Base-by-base conservation (phyloP, 2,329 filamentous ascomycete genomes). In the Aureobasidium sp. region DNA sequence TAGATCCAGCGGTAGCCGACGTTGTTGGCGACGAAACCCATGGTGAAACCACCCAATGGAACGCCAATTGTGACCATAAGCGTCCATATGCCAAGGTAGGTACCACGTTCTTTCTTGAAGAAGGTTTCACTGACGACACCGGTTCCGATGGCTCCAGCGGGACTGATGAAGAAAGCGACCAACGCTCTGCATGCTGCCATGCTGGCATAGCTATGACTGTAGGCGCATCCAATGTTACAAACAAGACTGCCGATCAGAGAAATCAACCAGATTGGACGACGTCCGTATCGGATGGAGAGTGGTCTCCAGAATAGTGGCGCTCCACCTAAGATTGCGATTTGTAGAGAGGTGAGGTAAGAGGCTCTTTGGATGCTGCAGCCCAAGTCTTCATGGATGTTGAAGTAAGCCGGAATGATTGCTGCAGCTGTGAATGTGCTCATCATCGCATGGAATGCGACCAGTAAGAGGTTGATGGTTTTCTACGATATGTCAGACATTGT, bases 1-100 rank as follows among this genome's bases (percentile, higher is more conserved):
- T 81, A 84, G 30, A 84, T 82, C 82, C 82, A 84, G n/a, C 78
- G 75, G 57, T 81, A 84, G 1, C 78, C 77, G 14, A 79, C 75
- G 10, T 77, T 74, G 61, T 79, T 71, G 0, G 79, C 75, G 0
- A 83, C 80, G 60, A 76, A 76, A 2, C 74, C 74, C 41, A 74
- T 71, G 45, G 76, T 67, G 47, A 76, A 71, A 0, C 73, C 73
- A 0, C 68, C 72, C n/a, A 72, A 65, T 1, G 78, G 78, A 21
- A 78, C 74, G 25, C 78, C 79, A 7, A 81, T 55, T 0, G 79
- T 81, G 11, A 81, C 68, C 72, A 81, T 73, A 13, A 75, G 63
- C 0, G 81, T 82, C 82, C 81, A 82, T 25, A 82, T 72, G 25
- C 82, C 82, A 77, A 84, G 82, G 58, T 79, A 81, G 45, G 72